Evolutionary conservation across 2,329 filamentous ascomycete genomes (phyloP), one percentile per base, ranked within the genome.

Genomic region (Penicillium concentricum): DNA sequence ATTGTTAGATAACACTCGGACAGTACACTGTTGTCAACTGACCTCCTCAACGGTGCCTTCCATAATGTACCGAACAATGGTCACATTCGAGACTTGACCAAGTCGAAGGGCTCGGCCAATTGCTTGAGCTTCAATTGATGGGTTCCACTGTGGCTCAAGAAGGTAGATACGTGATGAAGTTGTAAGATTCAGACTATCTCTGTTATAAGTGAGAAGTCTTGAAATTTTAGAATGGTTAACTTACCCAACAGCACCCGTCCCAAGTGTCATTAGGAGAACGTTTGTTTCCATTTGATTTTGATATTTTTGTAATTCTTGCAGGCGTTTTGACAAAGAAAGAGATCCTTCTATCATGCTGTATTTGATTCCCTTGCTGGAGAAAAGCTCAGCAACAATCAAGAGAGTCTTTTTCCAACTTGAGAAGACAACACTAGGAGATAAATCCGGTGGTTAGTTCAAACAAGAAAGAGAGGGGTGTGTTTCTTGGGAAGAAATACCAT

Each of bases 141-240:
- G 54, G 7, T 56, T 56, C 54, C 48, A 56, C 37, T 56, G 54
- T 13, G 54, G 48, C 42, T 56, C 54, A 28, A 56, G 47, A n/a
- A 46, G 35, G 5, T 52, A 56, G 9, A 52, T 56, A 20, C 54
- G 45, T 20, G 47, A 51, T n/a, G 35, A 38, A 9, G 35, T 38
- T 18, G 35, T 18, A 38, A 38, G 16, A 38, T 38, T 38, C n/a
- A 38, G n/a, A 18, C n/a, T 38, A 18, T 38, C 35, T 37, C 35
- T 12, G 18, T 38, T 4, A 38, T 18, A 5, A 30, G 28, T 30
- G 28, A 10, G 28, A 30, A 30, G 9, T 18, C 9, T 12, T 5
- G 35, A 38, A 5, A 18, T 18, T 18, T 9, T n/a, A 12, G n/a
- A 10, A 38, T 16, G 8, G 10, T 5, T 18, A 12, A 18, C 35